Evolutionary conservation across 805 yeast genomes (phyloP), one percentile per base, ranked within the genome.

Genomic region (Myxozyma neglecta): DNA sequence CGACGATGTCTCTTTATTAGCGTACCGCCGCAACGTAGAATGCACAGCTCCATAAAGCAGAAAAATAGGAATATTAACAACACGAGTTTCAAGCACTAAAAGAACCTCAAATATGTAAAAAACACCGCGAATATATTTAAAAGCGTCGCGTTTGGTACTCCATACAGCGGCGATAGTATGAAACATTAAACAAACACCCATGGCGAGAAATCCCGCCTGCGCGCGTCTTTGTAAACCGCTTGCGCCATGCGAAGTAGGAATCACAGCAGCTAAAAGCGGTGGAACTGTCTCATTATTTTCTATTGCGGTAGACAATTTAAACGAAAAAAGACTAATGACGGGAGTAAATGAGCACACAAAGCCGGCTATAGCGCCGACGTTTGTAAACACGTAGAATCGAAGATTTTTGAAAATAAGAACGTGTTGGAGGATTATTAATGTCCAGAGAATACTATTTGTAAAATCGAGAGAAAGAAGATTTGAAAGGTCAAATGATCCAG

Each of bases 211-310:
- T 24, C 72, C 68, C 16, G 73, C 62, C 35, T 71, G 65, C 1
- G 76, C 77, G 11, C 70, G 66, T 45, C 59, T 58, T 2, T 55
- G 67, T 0, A 70, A 65, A 1, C 64, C 53, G 3, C 47, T 53
- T 3, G 61, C 49, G 3, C 60, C 45, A 1, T 18, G 14, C 6
- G 44, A 36, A 3, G 37, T 20, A 2, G 63, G 60, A 9, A 44
- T 46, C 8, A 53, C 34, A 11, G 46, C 44, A 6, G 39, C 48
- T 14, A 66, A 16, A 18, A 50, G 35, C 0, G 20, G 5, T 0
- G 91, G 90, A 0, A 85, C 73, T 0, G 59, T 53, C 61, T 84
- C 85, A 4, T 87, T 88, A 64, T 85, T 83, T 8, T 80, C 80
- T 49, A 76, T 68, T 32, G 81, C 83, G 73, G 83, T 84, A 24